Evolutionary conservation across 192 early-diverging fungal genomes (phyloP), one percentile per base, ranked within the genome.

Genomic region (Backusella tarrabulga): DNA sequence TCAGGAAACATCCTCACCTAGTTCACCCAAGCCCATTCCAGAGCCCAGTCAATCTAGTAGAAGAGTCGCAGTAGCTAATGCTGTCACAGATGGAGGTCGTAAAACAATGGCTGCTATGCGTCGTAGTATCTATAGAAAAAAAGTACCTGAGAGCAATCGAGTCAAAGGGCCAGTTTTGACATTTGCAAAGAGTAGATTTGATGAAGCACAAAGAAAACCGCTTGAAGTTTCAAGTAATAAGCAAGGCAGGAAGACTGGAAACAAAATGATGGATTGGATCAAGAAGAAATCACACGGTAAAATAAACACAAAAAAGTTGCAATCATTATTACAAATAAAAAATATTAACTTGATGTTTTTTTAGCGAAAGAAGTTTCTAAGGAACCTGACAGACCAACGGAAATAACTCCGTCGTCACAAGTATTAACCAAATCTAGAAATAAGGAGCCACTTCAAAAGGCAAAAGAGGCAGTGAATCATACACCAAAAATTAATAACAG

Each of bases 211-310:
- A 74, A 29, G 23, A 29, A 63, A 63, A 29, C 23, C 19, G n/a
- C 1, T 26, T 29, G 56, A 63, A 26, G 26, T 63, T 63, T 23
- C 54, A 26, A 26, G 17, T 60, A 60, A 12, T 60, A 63, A 63
- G 14, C 56, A 63, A 29, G 21, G 34, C 15, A 78, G 41, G 23
- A 44, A 26, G 23, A 36, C 78, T 6, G 89, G 87, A 0, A 81
- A 84, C 63, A 87, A 88, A 4, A 82, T 90, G 34, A 85, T 87
- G 79, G 86, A 84, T 74, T 90, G 89, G 89, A 83, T 90, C 35
- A 83, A 85, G 32, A 83, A 86, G 69, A 73, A 78, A 52, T 76
- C 75, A 68, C 36, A 41, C 35, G 73, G 73, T 74, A 74, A 40
- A 15, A 40, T 23, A 73, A 40, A 67, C 11, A 69, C 26, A 68